phyloP scores from a whole-genome alignment of 352 stramenopile genomes.

The Phytophthora niederhauseri region DNA sequence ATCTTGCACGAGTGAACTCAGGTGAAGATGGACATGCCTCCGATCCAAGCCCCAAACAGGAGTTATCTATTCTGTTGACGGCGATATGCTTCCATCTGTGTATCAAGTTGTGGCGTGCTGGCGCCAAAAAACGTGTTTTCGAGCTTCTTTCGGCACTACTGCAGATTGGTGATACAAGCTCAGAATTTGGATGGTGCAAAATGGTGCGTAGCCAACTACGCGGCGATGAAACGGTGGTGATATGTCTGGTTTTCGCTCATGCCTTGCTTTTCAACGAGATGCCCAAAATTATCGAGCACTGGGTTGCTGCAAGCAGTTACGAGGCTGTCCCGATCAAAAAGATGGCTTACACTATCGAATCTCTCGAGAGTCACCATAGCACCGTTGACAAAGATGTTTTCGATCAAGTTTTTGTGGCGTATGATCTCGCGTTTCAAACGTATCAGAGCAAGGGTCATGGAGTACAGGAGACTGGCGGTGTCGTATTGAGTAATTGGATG shows the following conservation, averaged over 20 bases:
- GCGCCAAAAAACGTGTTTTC: conserved; percentile 27
- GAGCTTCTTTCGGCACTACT: conserved; percentile 37
- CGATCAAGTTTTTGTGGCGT: conserved; percentile 24
- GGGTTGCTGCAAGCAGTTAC: conserved; percentile 30
- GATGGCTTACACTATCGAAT: conserved; percentile 39
- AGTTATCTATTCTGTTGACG: conserved; percentile 37
- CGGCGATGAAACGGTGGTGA: conserved; percentile 25
- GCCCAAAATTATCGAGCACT: conserved; percentile 34
- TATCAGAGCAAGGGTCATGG: conserved; percentile 16
- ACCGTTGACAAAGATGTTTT: conserved; percentile 11
- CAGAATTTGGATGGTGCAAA: conserved; percentile 34
- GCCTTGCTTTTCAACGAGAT: conserved; percentile 36
- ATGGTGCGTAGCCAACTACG: conserved; percentile 28
- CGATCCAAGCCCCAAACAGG: conserved; percentile 10
- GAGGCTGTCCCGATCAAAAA: conserved; percentile 30
- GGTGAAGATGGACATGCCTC: conserved; percentile 5
- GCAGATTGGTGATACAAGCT: conserved; percentile 23
- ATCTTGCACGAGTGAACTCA: conserved; percentile 25
- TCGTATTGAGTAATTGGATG: conserved; percentile 52
- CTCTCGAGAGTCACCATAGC: conserved; percentile 5
- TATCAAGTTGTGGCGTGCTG: conserved; percentile 38
- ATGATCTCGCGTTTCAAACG: conserved; percentile 30
- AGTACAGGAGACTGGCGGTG: conserved; percentile 21
- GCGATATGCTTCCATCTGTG: conserved; percentile 45
- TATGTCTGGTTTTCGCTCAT: conserved; percentile 34